These are phyloP conservation scores for Penicillium maclennaniae DNA, from an alignment of 495 filamentous ascomycete species.

Conservation along the genomic window DNA sequence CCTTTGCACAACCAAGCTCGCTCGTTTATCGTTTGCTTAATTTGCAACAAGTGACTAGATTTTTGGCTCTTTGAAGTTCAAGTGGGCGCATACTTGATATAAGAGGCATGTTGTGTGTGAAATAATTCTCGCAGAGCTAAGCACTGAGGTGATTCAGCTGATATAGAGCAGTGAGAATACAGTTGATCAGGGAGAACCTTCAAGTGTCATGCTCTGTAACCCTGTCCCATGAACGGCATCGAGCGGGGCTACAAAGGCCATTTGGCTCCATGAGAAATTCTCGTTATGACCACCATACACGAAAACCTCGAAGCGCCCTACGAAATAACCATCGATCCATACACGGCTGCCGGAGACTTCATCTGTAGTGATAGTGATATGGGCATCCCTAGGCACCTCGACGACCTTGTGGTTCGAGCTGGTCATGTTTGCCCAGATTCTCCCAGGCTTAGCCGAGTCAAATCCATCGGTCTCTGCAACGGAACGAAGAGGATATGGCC, in stretches of 20 bases:
- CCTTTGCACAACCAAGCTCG: too few relatives aligned
- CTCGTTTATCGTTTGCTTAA: too few relatives aligned
- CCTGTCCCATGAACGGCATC: slow-evolving; percentile 26
- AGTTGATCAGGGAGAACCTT: neutral
- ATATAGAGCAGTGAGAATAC: too few relatives aligned
- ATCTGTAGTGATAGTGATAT: slow-evolving; percentile 37
- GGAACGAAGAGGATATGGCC: slow-evolving; percentile 48
- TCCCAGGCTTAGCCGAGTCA: slow-evolving; percentile 20
- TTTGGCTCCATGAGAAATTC: slow-evolving; percentile 52
- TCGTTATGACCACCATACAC: slow-evolving; percentile 51
- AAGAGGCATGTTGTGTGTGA: too few relatives aligned
- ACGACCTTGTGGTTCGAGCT: slow-evolving; percentile 28
- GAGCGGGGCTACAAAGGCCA: slow-evolving; percentile 55
- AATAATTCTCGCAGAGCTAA: too few relatives aligned
- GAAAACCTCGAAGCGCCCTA: slow-evolving; percentile 52
- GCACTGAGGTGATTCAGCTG: too few relatives aligned
- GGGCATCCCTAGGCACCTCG: slow-evolving; percentile 5
- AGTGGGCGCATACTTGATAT: too few relatives aligned
- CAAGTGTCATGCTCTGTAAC: slow-evolving; percentile 8
- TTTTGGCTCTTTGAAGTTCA: too few relatives aligned
- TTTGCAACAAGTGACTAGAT: too few relatives aligned
- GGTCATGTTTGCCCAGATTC: slow-evolving; percentile 33
- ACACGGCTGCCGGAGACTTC: slow-evolving; percentile 40
- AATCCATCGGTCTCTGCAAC: slow-evolving; percentile 27
- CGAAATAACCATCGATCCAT: slow-evolving; percentile 42